These are phyloP conservation scores for Aspergillus bertholletiae DNA, from an alignment of 495 filamentous ascomycete species.

Conservation along the genomic window DNA sequence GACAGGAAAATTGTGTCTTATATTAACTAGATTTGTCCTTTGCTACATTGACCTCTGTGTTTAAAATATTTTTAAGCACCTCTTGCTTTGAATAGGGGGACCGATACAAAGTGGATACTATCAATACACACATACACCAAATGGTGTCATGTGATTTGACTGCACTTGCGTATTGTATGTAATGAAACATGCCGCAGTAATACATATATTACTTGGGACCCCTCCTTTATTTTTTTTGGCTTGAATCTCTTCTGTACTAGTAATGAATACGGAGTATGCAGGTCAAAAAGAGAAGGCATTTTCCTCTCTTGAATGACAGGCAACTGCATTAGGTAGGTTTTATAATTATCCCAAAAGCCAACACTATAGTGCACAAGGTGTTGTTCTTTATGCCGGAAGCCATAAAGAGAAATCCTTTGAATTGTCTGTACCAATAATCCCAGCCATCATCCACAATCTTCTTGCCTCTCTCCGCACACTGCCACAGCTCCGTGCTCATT, in stretches of 20 bases:
- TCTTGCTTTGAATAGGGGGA: constrained; percentile 16
- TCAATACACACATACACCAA: no score
- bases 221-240: neutral
- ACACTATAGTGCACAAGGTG: constrained; percentile 11
- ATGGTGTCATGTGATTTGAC: constrained; percentile 7
- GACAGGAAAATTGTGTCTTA: neutral
- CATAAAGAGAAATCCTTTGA: constrained; percentile 24
- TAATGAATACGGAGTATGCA: neutral
- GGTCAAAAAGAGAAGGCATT: neutral
- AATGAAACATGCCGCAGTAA: neutral
- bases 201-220: neutral
- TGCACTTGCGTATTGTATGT: neutral
- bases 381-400: constrained; percentile 19
- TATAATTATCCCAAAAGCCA: constrained; percentile 9
- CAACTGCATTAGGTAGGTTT: constrained; percentile 8
- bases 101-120: no score
- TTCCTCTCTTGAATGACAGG: constrained; percentile 7
- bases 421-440: constrained; percentile 12
- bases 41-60: neutral
- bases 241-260: neutral
- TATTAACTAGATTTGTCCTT: constrained; percentile 6
- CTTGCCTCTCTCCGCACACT: constrained; percentile 20
- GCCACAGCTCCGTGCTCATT: constrained; percentile 18
- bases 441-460: constrained; percentile 15
- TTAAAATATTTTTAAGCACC: neutral